These are phyloP conservation scores for Elsinoe batatas DNA, from an alignment of 2,329 filamentous ascomycete genomes.

Conservation along the genomic window DNA sequence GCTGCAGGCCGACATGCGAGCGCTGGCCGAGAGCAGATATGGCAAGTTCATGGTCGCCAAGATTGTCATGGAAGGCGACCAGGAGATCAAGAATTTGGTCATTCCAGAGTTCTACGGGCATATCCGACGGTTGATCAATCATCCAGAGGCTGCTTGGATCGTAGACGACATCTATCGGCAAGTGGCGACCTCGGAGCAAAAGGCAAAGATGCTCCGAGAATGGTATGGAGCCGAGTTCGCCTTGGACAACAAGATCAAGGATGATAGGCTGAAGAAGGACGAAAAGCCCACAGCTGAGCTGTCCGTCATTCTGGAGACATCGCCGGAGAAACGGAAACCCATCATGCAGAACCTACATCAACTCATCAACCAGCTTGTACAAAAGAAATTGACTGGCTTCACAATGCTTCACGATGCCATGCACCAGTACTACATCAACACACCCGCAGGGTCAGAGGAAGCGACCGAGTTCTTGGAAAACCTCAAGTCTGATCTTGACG, in stretches of 20 bases:
- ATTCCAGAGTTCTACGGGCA: conserved; percentile 92
- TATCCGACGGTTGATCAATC: conserved; percentile 86
- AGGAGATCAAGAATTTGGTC: conserved; percentile 76
- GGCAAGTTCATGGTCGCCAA: conserved; percentile 97
- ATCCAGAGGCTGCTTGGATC: conserved; percentile 95
- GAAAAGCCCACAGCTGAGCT: conserved; percentile 51
- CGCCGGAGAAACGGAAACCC: conserved; percentile 74
- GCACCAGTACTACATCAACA: conserved; percentile 87
- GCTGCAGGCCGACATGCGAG: conserved; percentile 71
- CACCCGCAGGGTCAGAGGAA: conserved; percentile 67
- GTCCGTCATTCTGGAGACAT: conserved; percentile 59
- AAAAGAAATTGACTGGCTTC: conserved; percentile 95
- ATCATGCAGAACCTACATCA: conserved; percentile 80
- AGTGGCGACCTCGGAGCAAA: conserved; percentile 77
- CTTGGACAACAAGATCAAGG: conserved; percentile 55
- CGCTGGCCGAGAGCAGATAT: conserved; percentile 87
- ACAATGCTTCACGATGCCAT: conserved; percentile 98
- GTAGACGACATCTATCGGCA: conserved; percentile 92
- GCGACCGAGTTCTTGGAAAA: conserved; percentile 80
- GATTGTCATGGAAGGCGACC: conserved; percentile 78
- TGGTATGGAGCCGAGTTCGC: conserved; percentile 96
- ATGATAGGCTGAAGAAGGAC: conserved; percentile 34
- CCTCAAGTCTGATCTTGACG: conserved; percentile 78
- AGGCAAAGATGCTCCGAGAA: conserved; percentile 73
- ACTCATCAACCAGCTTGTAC: conserved; percentile 82